Base-by-base conservation (phyloP, 306 rosid species). In the Myrica gale region DNA sequence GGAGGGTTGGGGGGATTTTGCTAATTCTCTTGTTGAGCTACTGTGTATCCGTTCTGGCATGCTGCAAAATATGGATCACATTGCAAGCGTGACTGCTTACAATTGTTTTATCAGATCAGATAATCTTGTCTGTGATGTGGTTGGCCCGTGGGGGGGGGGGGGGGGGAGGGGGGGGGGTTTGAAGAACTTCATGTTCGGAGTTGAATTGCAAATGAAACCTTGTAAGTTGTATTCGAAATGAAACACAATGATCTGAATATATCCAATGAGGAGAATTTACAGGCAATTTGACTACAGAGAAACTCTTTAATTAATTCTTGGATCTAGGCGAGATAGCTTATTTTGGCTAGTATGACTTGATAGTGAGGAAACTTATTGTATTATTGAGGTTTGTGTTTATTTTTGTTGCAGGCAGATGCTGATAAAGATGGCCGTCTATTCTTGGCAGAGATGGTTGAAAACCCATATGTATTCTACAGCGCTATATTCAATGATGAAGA, bases 381-480 rank as follows among this genome's bases (percentile, higher is more conserved):
- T 79, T 50, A 37, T 54, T 76, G 42, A 71, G 72, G 55, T 17
- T 21, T 67, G 54, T 61, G 39, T 69, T 43, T 15, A 50, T 87
- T 65, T 77, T 43, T 65, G 52, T 87, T 82, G 74, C 91, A 92
- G 99, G 98, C 99, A 7, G 99, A 96, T 67, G 60, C 45, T n/a
- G 86, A 96, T 85, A 92, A 95, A 83, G 99, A 96, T 72, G 93
- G 98, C 62, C 96, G 90, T 42, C 90, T 95, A 41, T 84, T 88
- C 47, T 81, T 90, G 96, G 19, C 78, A 39, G 99, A 96, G 92
- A 96, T 96, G 99, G 88, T 95, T 19, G 97, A 92, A 68, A 89
- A 84, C 82, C 99, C 99, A 2, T 95, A 95, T 69, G 97, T 90
- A 79, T 95, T 95, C 82, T 95, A 95, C 78, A 89, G 97, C 54